These are phyloP conservation scores for Ceratorhiza oryzae-sativae DNA, from an alignment of 1,284 basidiomycete species.

Conservation along the genomic window DNA sequence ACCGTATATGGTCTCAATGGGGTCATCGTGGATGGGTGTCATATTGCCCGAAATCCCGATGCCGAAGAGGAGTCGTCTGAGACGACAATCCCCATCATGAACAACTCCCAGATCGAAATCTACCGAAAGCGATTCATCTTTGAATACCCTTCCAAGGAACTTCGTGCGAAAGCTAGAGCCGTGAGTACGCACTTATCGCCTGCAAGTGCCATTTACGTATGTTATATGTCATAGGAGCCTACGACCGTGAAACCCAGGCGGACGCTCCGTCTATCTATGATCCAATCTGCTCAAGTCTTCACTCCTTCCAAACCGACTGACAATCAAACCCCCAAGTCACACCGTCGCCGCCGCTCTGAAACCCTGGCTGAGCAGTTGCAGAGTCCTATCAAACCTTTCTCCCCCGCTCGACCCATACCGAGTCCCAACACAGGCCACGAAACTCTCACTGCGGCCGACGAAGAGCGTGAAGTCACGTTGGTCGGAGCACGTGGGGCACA, in stretches of 20 bases:
- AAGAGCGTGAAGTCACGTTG: slow-evolving; percentile 62
- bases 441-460: slow-evolving; percentile 37
- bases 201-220: slow-evolving; percentile 23
- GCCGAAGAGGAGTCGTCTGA: slow-evolving; percentile 52
- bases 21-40: slow-evolving; percentile 64
- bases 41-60: slow-evolving; percentile 37
- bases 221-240: slow-evolving; percentile 39
- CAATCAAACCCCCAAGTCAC: slow-evolving; percentile 47
- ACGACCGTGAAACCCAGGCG: slow-evolving; percentile 52
- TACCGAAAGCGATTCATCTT: slow-evolving; percentile 72
- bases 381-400: slow-evolving; percentile 42
- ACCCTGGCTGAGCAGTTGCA: slow-evolving; percentile 47
- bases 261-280: slow-evolving; percentile 72
- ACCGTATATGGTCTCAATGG: slow-evolving; percentile 65
- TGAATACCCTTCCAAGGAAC: slow-evolving; percentile 72
- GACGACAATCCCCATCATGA: slow-evolving; percentile 64
- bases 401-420: slow-evolving; percentile 36
- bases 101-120: slow-evolving; percentile 70
- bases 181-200: slow-evolving; percentile 23
- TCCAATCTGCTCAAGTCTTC: slow-evolving; percentile 73
- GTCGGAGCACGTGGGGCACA: slow-evolving; percentile 61
- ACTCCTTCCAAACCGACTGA: slow-evolving; percentile 56
- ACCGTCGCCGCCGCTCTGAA: slow-evolving; percentile 42
- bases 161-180: slow-evolving; percentile 52
- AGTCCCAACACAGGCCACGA: slow-evolving; percentile 49